Base-by-base conservation (phyloP, 2,329 filamentous ascomycete genomes). In the Sordariomycetes sp. region DNA sequence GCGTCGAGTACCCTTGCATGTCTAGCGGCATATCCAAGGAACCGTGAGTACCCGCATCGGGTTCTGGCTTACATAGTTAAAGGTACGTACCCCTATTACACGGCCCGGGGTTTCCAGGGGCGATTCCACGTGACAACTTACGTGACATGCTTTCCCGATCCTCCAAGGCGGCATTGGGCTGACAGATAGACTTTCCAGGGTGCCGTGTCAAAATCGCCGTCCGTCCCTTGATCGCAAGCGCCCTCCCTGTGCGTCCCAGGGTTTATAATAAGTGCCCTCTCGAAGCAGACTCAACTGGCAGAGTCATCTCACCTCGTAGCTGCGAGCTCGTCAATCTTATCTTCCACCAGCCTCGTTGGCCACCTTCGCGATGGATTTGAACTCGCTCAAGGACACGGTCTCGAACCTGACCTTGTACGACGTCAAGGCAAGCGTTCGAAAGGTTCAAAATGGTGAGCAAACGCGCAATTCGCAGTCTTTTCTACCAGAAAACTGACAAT, bases 401-500 rank as follows among this genome's bases (percentile, higher is more conserved):
- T 87, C 87, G 77, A 95, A 94, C 77, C 80, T 97, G 80, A 89
- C 89, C 67, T 81, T 97, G 72, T 97, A 97, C 79, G 92, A 97
- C 74, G 70, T 97, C 77, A 97, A 97, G 78, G 92, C 92, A 58
- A 89, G 91, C 63, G 90, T 97, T 66, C 87, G 92, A 65, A 96
- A 97, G 74, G 89, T 95, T 60, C 92, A 97, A 70, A 97, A 97
- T 93, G 92, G 92, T 96, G 76, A 65, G 80, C 63, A 28, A 5
- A 14, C 24, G 55, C 57, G 40, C 40, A 7, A n/a, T n/a, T 16
- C 57, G 59, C 48, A 54, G 55, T 57, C 40, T 43, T 46, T 53
- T 61, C 54, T 43, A 51, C 55, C 34, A 53, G 59, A 56, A n/a
- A n/a, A 59, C 70, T 75, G 60, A 74, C 64, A 40, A 52, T 56